Evolutionary conservation across 306 rosid species (phyloP).

Genomic region (Quercus wislizeni): DNA sequence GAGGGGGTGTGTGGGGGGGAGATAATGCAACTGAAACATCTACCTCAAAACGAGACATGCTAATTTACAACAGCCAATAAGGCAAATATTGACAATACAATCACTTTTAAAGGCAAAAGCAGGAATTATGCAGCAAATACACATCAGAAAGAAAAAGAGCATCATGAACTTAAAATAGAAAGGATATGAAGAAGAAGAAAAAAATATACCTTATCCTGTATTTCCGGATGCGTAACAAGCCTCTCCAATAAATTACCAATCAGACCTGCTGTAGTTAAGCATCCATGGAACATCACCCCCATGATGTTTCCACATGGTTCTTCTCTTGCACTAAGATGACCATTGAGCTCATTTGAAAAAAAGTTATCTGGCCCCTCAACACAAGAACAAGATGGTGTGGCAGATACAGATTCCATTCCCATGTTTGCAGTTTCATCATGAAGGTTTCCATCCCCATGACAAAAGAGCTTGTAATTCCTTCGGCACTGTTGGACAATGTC

Average conservation of each 20-base stretch:
- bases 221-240: constrained; percentile 52
- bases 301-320: constrained; percentile 63
- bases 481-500: constrained; percentile 61
- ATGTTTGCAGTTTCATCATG: constrained; percentile 19
- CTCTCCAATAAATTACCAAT: constrained; percentile 50
- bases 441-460: constrained; percentile 25
- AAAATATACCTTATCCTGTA: constrained; percentile 68
- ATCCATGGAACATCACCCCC: constrained; percentile 83
- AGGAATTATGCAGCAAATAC: not conserved
- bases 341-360: constrained; percentile 39
- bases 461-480: constrained; percentile 42
- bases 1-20: no score
- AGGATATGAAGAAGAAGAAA: constrained; percentile 8
- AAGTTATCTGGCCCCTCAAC: constrained; percentile 24
- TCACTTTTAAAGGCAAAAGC: no score
- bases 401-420: constrained; percentile 35
- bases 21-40: no score
- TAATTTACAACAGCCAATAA: no score
- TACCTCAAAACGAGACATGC: no score
- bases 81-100: no score
- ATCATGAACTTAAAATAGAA: not conserved
- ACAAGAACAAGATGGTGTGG: constrained; percentile 34
- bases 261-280: constrained; percentile 62
- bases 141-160: no score
- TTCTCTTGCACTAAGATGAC: constrained; percentile 37